phyloP scores from a whole-genome alignment of 306 rosid genomes.

The Pterocarpus macrocarpus region DNA sequence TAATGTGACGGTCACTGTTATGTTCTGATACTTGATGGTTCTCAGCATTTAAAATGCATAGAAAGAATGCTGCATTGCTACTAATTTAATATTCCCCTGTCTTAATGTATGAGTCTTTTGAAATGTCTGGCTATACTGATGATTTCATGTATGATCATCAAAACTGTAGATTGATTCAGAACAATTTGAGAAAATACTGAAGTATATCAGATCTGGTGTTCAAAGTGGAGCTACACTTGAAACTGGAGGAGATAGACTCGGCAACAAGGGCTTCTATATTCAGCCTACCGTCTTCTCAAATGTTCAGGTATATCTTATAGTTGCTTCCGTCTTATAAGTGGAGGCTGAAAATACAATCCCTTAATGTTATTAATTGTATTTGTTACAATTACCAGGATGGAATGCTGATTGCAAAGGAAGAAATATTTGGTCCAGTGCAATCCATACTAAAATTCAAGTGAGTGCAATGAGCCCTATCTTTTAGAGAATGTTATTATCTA shows the following conservation, averaged over 20 bases:
- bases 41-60: neutral
- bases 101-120: neutral
- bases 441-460: conserved; percentile 84
- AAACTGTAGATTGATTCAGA: conserved; percentile 71
- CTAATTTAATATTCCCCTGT: conserved; percentile 17
- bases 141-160: conserved; percentile 34
- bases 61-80: conserved; percentile 34
- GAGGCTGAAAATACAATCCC: neutral
- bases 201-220: conserved; percentile 72
- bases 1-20: neutral
- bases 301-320: conserved; percentile 63
- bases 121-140: conserved; percentile 36
- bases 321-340: conserved; percentile 20
- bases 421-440: conserved; percentile 97
- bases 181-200: conserved; percentile 83
- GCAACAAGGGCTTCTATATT: conserved; percentile 79
- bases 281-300: conserved; percentile 93
- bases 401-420: conserved; percentile 85
- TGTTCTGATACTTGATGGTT: conserved; percentile 18
- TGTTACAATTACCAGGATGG: conserved; percentile 65
- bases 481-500: neutral
- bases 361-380: conserved; percentile 22
- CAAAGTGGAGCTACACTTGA: conserved; percentile 85
- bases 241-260: conserved; percentile 85
- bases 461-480: conserved; percentile 44